Base-by-base conservation (phyloP, 192 early-diverging fungal genomes). In the Chytriomyces sp. region DNA sequence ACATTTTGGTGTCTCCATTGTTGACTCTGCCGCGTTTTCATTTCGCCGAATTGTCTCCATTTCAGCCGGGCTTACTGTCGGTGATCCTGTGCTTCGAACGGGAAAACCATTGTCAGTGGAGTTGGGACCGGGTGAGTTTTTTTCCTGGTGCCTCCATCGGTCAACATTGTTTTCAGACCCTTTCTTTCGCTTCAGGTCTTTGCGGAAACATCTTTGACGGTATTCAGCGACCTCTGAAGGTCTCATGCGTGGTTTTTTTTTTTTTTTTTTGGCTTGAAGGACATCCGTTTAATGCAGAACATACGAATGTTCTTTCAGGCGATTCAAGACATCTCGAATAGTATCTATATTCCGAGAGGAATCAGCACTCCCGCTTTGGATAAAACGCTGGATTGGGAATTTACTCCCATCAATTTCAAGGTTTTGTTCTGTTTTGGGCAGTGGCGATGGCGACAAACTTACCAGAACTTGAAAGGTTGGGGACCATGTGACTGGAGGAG, bases 331-430 rank as follows among this genome's bases (percentile, higher is more conserved):
- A 79, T 91, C 3, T 96, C 96, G 18, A 84, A 94, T 80, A 95
- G 94, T 84, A 99, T 99, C 82, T 99, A 98, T 78, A 98, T 99
- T 78, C 98, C 98, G 44, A 93, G 98, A 75, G 98, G 98, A 82
- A 97, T 99, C 77, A 92, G 94, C 66, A 99, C 98, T 20, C 94
- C 96, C 47, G 95, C 98, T 2, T 87, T 99, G 72, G 95, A 97
- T 84, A 97, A 93, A 83, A 87, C 85, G 68, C 73, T 96, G 45
- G 84, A 82, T 49, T 99, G 97, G 97, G 95, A 98, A 77, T 99
- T 99, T 84, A 91, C 94, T 75, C 98, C 98, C 50, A 82, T 89
- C 46, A 93, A 94, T 84, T 93, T 93, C 86, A 93, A 93, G 82
- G 94, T 94, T 80, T n/a, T n/a, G n/a, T n/a, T n/a, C n/a, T n/a